phyloP scores from a whole-genome alignment of 306 rosid genomes.

The Benincasa hispida region DNA sequence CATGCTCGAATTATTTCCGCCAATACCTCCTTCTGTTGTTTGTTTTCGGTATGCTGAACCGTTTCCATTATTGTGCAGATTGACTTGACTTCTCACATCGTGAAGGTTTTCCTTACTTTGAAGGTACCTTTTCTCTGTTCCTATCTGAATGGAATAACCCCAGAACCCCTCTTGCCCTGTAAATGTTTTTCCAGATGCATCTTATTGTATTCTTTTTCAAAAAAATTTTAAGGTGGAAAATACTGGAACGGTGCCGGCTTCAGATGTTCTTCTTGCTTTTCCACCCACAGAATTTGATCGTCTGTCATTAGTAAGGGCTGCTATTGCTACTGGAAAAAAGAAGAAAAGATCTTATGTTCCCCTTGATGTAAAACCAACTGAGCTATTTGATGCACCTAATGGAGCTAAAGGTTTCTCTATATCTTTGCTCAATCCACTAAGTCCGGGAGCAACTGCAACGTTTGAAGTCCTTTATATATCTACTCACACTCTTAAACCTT shows the following conservation, averaged over 20 bases:
- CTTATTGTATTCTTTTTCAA: not conserved
- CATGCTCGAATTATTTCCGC: not conserved
- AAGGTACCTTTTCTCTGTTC: slow-evolving; percentile 39
- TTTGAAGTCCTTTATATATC: slow-evolving; percentile 71
- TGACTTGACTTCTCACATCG: slow-evolving; percentile 75
- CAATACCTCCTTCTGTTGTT: not conserved
- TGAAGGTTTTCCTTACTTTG: slow-evolving; percentile 74
- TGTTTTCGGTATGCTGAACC: slow-evolving; percentile 16
- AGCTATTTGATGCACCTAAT: slow-evolving; percentile 70
- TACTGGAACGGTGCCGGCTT: slow-evolving; percentile 51
- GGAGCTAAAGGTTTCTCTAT: slow-evolving; percentile 57
- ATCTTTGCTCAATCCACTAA: slow-evolving; percentile 45
- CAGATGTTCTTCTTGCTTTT: slow-evolving; percentile 70
- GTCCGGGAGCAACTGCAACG: slow-evolving; percentile 49
- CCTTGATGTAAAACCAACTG: slow-evolving; percentile 62
- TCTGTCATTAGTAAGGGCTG: slow-evolving; percentile 66
- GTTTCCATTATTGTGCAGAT: slow-evolving; percentile 39
- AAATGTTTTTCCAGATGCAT: not conserved
- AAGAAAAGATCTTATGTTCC: slow-evolving; percentile 69
- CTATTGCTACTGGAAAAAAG: slow-evolving; percentile 47
- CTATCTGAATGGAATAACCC: not conserved
- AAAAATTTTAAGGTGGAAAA: slow-evolving; percentile 54
- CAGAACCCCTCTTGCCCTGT: not conserved
- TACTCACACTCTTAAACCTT: slow-evolving; percentile 80
- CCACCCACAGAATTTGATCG: slow-evolving; percentile 64